Conservation (phyloP, 495 filamentous ascomycete genomes). For the Penicillium macrosclerotiorum region DNA sequence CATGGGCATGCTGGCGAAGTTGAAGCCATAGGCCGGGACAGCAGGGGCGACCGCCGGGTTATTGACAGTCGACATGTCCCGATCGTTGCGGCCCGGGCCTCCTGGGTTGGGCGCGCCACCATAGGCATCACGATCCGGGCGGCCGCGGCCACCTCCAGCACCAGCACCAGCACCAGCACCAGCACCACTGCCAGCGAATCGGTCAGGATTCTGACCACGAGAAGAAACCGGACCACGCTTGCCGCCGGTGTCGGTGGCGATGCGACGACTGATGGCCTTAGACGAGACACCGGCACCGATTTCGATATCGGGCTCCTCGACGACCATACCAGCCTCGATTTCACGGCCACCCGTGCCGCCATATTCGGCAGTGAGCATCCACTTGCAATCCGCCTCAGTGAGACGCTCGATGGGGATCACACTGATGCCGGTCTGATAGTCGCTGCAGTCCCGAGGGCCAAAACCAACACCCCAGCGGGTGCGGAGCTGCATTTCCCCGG, state of each 20-base stretch:
- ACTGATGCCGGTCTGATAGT: constrained; percentile 90
- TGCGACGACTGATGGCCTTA: constrained; percentile 85
- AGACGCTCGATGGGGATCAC: constrained; percentile 88
- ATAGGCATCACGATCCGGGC: constrained; percentile 48
- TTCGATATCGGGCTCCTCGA: constrained; percentile 98
- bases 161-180: constrained; percentile 15
- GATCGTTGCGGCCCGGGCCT: constrained; percentile 22
- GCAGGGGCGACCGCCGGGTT: constrained; percentile 58
- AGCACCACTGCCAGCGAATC: constrained; percentile 33
- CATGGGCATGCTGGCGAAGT: constrained; percentile 65
- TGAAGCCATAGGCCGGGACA: constrained; percentile 68
- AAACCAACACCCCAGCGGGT: constrained; percentile 98
- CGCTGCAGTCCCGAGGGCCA: constrained; percentile 93
- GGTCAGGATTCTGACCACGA: constrained; percentile 50
- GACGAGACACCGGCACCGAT: constrained; percentile 96
- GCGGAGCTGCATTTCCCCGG: constrained; percentile 72
- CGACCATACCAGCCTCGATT: constrained; percentile 79
- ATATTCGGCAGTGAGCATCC: constrained; percentile 93
- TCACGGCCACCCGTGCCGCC: constrained; percentile 84
- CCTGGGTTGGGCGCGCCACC: constrained; percentile 38
- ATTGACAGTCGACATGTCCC: constrained; percentile 45
- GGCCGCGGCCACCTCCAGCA: constrained; percentile 21
- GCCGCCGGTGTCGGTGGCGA: constrained; percentile 74
- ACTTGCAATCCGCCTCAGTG: constrained; percentile 94
- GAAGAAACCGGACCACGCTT: constrained; percentile 71